Evolutionary conservation across 805 yeast species (phyloP), one percentile per base, ranked within the genome.

Genomic region (Candida gorgasii): DNA sequence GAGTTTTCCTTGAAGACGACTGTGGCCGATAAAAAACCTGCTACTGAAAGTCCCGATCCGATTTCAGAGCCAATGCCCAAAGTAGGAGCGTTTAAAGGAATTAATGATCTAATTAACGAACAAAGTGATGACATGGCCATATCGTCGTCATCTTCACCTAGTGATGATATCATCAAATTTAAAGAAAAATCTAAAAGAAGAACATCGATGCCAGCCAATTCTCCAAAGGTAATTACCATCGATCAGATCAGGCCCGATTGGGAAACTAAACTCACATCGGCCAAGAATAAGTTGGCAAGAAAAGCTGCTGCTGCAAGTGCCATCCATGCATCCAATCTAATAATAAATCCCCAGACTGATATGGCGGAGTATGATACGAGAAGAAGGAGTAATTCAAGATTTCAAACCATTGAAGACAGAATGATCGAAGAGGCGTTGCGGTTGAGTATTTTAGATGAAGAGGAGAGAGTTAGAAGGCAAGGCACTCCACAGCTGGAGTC

Each of bases 291-390:
- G 50, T 66, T 89, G 26, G 96, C 95, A 0, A 76, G 95, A 44
- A 76, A 89, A 54, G 83, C 97, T 0, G 97, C 97, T 0, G 88
- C 96, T 11, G 98, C 98, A 0, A 87, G 88, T 24, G 96, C 96
- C 0, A 78, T 92, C 29, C 98, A 92, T 63, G 90, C 95, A 2
- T 81, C 95, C 9, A 89, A 89, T 43, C 75, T 88, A 53, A 58
- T 89, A 23, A 69, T 84, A 12, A 54, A 65, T 39, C 60, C 53
- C 3, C 42, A 40, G 31, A 54, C 44, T 19, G 52, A 43, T 34
- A 20, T 43, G 36, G 42, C 43, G 14, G 46, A 45, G 13, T 46
- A 47, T 34, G 50, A 44, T 27, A 46, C 57, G 13, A 48, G 51
- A 45, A 42, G 57, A 36, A 44, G 54, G 31, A 17, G 36, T 15